Evolutionary conservation across 1,139 yeast species (phyloP), one percentile per base, ranked within the genome.

Genomic region (Sugiyamaella grinbergsii): DNA sequence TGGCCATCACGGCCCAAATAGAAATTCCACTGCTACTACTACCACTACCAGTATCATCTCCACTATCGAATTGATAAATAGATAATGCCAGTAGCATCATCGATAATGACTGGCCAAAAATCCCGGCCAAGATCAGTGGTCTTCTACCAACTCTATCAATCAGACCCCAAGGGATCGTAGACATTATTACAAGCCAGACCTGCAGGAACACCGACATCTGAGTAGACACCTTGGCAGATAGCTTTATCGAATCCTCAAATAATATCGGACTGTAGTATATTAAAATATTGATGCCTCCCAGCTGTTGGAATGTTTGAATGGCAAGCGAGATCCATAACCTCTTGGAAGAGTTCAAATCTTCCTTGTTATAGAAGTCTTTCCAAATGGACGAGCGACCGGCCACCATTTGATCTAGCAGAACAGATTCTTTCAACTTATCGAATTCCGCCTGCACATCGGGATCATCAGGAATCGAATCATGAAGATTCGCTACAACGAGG

Each of bases 281-380:
- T 53, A 83, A 77, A 60, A 82, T 81, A 70, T 83, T 84, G 56
- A 82, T 75, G 69, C 90, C 90, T 43, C 88, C 81, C 71, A 82
- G 75, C 67, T 83, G 89, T 44, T 60, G 63, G 54, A 60, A 59
- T 32, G 54, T 45, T 38, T 54, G 56, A 1, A 49, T 48, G 3
- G 37, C 29, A n/a, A 50, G 46, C 3, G 56, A 50, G 4, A 51
- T 54, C 53, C 52, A 49, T 23, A 54, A 46, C 28, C 56, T 32
- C 40, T 50, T 24, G 10, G 52, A 22, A 3, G 56, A 42, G 7
- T 47, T 47, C 8, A 54, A 16, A 20, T 42, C 50, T 24, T 54
- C 52, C 13, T 33, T 34, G n/a, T 41, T 33, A 31, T 42, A 44
- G 31, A 53, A 51, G 24, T 53, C 54, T n/a, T 29, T 26, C 56